Base-by-base conservation (phyloP, 768 basidiomycete species). In the Auricularia heimuer region DNA sequence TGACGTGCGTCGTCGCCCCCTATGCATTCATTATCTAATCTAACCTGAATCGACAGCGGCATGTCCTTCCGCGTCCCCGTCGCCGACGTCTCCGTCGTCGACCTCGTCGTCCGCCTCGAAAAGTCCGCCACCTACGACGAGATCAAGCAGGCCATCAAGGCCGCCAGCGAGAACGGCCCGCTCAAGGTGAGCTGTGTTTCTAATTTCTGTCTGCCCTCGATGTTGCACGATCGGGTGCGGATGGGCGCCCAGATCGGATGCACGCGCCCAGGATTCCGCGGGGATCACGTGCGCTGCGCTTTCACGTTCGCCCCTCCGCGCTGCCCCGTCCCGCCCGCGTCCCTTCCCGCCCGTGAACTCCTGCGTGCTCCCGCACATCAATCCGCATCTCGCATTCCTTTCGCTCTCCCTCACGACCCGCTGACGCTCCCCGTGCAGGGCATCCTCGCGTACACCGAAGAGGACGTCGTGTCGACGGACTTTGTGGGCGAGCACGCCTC, bases 11-110 rank as follows among this genome's bases (percentile, higher is more conserved):
- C 2, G 29, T 29, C 29, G 29, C 29, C 94, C 90, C 92, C 74
- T 71, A 88, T 77, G 24, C 64, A 36, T 34, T n/a, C 10, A 14
- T 21, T 3, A 33, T 37, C 34, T 3, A 10, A 35, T 39, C 7
- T 64, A 24, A 6, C 29, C 4, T 37, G 8, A 62, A 29, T 29
- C 29, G 29, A 29, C 29, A 29, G 2, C 65, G 92, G 96, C 78
- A 88, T 98, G 74, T 70, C 96, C 61, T 98, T 99, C 94, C 96
- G 96, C 80, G 89, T 98, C 66, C 96, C 96, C 69, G 95, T 92
- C 67, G 80, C 90, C 72, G 91, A 98, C 72, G 96, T 98, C 71
- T 98, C 96, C 70, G 96, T 98, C 71, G 95, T 98, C 75, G 96
- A 99, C 80, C 87, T 99, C 69, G 93, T 95, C 69, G 92, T 87